Evolutionary conservation across 345 rosid species (phyloP).

Genomic region (Xanthoceras sorbifolium): DNA sequence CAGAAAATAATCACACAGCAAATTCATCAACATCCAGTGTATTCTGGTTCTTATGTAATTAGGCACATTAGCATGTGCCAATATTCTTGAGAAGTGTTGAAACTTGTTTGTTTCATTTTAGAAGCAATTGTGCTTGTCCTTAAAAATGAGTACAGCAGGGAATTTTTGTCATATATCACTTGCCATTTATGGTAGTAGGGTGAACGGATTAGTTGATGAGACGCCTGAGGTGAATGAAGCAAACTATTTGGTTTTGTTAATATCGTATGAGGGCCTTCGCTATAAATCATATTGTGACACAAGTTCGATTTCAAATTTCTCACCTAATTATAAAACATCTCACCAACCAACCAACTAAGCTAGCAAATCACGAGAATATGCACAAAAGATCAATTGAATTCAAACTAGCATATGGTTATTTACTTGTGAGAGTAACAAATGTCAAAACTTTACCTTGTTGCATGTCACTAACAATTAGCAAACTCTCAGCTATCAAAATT

Average conservation of each 20-base stretch:
- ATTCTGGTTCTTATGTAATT: constrained; percentile 5
- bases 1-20: neutral
- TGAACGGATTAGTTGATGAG: too few species aligned
- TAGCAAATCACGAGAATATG: neutral
- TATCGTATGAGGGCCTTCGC: neutral
- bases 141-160: neutral
- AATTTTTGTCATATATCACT: too few species aligned
- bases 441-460: neutral
- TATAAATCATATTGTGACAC: too few species aligned
- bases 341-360: neutral
- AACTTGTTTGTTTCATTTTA: neutral
- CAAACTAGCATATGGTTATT: neutral
- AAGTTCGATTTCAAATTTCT: neutral
- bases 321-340: neutral
- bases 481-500: neutral
- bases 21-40: neutral
- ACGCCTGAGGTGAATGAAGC: too few species aligned
- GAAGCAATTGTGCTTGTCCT: neutral
- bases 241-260: too few species aligned
- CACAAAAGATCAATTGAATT: neutral
- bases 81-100: neutral
- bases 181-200: too few species aligned
- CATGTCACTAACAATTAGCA: neutral
- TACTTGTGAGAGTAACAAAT: neutral
- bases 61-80: neutral